A percentile compares a stretch with the other conserved stretches of the same genome.
These are phyloP conservation scores for Leptodermis oblonga DNA, from an alignment of 257 asterid species.

Conservation along the genomic window DNA sequence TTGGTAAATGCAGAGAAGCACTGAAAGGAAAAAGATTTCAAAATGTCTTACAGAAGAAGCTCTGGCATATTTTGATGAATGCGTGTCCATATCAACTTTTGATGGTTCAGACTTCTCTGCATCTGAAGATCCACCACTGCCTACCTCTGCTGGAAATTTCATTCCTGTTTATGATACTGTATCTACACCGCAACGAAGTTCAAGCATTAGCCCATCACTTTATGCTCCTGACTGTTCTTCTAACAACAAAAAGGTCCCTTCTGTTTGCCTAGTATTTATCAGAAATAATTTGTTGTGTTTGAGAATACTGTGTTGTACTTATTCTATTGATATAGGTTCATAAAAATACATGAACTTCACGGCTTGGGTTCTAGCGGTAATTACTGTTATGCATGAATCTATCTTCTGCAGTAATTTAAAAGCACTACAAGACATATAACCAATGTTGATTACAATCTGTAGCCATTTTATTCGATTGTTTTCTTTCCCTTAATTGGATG, in stretches of 20 bases:
- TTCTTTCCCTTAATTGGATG: not conserved
- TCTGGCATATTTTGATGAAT: constrained; percentile 84
- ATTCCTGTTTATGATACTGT: constrained; percentile 17
- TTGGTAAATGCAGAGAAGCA: constrained; percentile 61
- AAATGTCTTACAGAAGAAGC: constrained; percentile 89
- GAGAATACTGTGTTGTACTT: not conserved
- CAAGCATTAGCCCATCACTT: constrained; percentile 19
- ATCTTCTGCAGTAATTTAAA: not conserved
- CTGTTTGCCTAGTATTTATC: not conserved
- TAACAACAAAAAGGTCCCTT: constrained; percentile 48
- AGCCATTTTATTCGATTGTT: not conserved
- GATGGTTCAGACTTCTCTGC: constrained; percentile 98
- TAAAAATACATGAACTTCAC: not conserved
- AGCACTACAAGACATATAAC: not conserved
- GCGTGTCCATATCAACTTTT: constrained; percentile 86
- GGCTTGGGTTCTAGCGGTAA: not conserved
- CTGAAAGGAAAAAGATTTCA: constrained; percentile 70
- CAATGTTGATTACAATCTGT: not conserved
- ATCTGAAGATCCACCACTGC: constrained; percentile 64
- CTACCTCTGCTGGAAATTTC: constrained; percentile 34
- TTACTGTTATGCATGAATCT: not conserved
- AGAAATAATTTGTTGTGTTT: not conserved
- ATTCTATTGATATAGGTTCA: not conserved
- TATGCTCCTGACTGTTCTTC: constrained; percentile 28
- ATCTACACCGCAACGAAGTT: constrained; percentile 36